These are phyloP conservation scores for Clitocybe nebularis DNA, from an alignment of 1,284 basidiomycete species.

Conservation along the genomic window DNA sequence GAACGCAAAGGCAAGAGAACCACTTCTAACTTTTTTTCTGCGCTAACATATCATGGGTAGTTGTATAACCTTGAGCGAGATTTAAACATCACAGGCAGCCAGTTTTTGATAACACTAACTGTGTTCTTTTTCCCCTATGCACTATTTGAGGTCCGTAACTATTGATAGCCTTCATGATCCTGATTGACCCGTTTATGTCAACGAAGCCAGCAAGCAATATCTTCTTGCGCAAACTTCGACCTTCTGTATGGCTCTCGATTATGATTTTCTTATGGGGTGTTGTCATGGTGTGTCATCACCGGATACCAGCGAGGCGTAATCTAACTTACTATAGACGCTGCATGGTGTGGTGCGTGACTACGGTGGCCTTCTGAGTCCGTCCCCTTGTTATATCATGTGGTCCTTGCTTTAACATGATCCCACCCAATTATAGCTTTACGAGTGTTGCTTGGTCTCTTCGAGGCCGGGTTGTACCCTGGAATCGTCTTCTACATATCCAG, in stretches of 20 bases:
- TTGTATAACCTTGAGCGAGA: conserved; percentile 46
- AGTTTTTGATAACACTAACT: conserved; percentile 53
- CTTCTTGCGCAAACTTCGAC: conserved; percentile 49
- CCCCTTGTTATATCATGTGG: conserved; percentile 5
- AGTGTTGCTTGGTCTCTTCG: conserved; percentile 46
- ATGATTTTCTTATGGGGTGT: conserved; percentile 56
- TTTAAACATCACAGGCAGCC: conserved; percentile 43
- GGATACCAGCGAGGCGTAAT: conserved; percentile 1
- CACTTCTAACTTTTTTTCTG: conserved; percentile 12
- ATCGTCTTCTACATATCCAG: conserved; percentile 55
- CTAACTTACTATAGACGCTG: conserved; percentile 32
- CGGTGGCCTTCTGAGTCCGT: conserved; percentile 44
- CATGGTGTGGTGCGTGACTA: conserved; percentile 51
- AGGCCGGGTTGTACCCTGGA: conserved; percentile 53
- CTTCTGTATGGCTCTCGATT: conserved; percentile 56
- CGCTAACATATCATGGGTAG: conserved; percentile 22
- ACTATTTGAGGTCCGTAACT: conserved; percentile 43
- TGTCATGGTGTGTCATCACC: conserved; percentile 42
- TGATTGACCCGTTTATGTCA: conserved; percentile 2
- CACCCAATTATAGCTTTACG: conserved; percentile 35
- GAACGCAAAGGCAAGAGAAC: conserved; percentile 50
- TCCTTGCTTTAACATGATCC: conserved; percentile 2
- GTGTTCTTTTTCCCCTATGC: conserved; percentile 59
- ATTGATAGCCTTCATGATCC: background rate
- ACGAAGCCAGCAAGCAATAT: conserved; percentile 51